Base-by-base conservation (phyloP, 345 rosid genomes). In the Kandelia obovata region DNA sequence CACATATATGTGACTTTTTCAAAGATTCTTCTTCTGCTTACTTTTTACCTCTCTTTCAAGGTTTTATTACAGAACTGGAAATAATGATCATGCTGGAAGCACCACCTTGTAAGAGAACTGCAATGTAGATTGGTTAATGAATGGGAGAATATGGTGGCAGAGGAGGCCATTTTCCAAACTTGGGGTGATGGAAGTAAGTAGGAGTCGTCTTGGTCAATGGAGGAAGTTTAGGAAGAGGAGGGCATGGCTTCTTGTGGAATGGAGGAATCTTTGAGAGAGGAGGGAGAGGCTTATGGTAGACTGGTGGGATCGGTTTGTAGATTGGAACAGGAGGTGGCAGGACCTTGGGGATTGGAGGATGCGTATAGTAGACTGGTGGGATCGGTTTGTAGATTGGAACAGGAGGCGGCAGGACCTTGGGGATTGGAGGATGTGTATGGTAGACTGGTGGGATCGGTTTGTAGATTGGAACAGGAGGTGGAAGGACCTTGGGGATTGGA, bases 171-270 rank as follows among this genome's bases (percentile, higher is more conserved):
- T 71, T 52, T 35, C 77, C 77, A 43, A 53, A 73, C 30, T 67
- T 73, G 61, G 30, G 30, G 28, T 56, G 59, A 13, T 25, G 59
- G 28, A 25, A 56, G 59, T 9, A 56, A 10, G 26, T 25, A 21
- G 77, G 72, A 10, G 72, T 72, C 23, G 67, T 59, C 62, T 59
- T 16, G 32, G 62, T 5, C 19, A 59, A 39, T 27, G 88, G 87
- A 58, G 93, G 90, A 49, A 84, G 47, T 69, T 81, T 79, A 17
- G 83, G 87, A 58, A 82, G 73, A 47, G 82, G 77, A 53, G 87
- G 81, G 59, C 65, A 53, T 35, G 87, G 77, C 52, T 81, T 85
- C 52, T 47, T 35, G 15, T n/a, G 30, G 52, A 76, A 32, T 23
- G 85, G 86, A 0, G 82, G 76, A n/a, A 61, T 71, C 26, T 51